These are phyloP conservation scores for Phytophthora macrochlamydospora DNA, from an alignment of 352 stramenopile genomes.

Conservation along the genomic window DNA sequence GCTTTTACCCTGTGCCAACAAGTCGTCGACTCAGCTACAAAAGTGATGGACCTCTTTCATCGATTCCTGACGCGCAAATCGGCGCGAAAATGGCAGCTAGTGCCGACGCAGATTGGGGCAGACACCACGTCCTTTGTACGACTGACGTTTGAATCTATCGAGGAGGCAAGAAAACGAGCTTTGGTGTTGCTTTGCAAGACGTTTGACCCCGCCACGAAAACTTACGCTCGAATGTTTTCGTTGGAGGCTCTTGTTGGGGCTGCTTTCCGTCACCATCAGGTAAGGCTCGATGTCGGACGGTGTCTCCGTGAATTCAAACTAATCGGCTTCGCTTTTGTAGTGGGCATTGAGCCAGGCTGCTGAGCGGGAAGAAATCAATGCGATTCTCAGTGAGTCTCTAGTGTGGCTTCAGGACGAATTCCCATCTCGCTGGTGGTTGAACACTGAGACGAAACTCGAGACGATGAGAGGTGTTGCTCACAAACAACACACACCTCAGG, in stretches of 20 bases:
- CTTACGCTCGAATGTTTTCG: conserved; percentile 65
- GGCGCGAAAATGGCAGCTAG: conserved; percentile 30
- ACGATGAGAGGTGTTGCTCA: neutral
- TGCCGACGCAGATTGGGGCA: conserved; percentile 21
- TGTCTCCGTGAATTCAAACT: neutral
- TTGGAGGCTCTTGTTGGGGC: conserved; percentile 59
- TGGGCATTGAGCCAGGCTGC: conserved; percentile 59
- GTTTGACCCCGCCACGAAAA: conserved; percentile 64
- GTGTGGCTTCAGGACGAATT: conserved; percentile 54
- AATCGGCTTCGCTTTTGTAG: conserved; percentile 11
- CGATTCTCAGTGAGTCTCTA: conserved; percentile 34
- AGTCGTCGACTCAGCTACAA: conserved; percentile 40
- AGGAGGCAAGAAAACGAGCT: conserved; percentile 69
- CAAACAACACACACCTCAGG: conserved; percentile 4
- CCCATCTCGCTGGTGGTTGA: conserved; percentile 57
- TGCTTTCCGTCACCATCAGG: conserved; percentile 65
- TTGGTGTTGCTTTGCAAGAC: conserved; percentile 78
- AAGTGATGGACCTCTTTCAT: conserved; percentile 51
- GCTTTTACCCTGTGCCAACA: conserved; percentile 42
- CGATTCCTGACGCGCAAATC: conserved; percentile 38
- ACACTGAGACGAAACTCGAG: conserved; percentile 32
- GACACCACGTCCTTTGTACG: conserved; percentile 65
- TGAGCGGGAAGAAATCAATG: conserved; percentile 34
- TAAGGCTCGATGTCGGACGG: conserved; percentile 11
- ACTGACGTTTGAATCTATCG: conserved; percentile 72